phyloP scores from a whole-genome alignment of 179 eudicot species.

The Spergularia azorica region DNA sequence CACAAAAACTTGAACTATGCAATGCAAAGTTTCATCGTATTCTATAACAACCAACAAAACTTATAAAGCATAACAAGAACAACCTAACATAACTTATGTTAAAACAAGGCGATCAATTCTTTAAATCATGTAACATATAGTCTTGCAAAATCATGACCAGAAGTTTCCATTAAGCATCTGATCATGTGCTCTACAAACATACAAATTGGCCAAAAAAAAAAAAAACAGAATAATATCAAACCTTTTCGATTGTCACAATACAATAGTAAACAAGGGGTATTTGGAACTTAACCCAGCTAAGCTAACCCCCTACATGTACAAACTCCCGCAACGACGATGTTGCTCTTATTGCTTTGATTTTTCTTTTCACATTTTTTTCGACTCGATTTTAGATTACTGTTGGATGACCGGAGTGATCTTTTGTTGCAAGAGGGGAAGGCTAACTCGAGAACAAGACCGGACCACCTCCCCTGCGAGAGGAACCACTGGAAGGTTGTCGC shows the following conservation, averaged over 20 bases:
- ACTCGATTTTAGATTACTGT: conserved; percentile 11
- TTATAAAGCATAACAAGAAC: too few relatives aligned
- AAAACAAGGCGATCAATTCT: not conserved
- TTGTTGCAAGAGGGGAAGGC: conserved; percentile 41
- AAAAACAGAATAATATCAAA: not conserved
- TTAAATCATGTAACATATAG: not conserved
- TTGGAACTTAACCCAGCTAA: conserved; percentile 13
- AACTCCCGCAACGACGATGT: conserved; percentile 3
- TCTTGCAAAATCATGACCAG: not conserved
- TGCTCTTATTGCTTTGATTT: conserved; percentile 3
- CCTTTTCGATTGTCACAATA: not conserved
- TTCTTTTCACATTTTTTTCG: too few relatives aligned
- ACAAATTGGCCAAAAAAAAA: not conserved
- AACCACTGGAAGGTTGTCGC: conserved; percentile 76
- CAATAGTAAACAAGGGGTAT: not conserved
- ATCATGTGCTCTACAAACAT: not conserved
- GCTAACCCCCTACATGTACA: conserved; percentile 9
- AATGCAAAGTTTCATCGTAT: too few relatives aligned
- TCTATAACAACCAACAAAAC: too few relatives aligned
- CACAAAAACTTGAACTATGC: too few relatives aligned
- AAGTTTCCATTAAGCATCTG: conserved; percentile 3
- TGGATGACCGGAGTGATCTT: conserved; percentile 34
- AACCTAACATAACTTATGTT: too few relatives aligned
- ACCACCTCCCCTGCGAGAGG: conserved; percentile 61
- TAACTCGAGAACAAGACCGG: conserved; percentile 61